A percentile compares a stretch with the other conserved stretches of the same genome.
phyloP scores from a whole-genome alignment of 306 rosid genomes.

The Rosa rugosa region DNA sequence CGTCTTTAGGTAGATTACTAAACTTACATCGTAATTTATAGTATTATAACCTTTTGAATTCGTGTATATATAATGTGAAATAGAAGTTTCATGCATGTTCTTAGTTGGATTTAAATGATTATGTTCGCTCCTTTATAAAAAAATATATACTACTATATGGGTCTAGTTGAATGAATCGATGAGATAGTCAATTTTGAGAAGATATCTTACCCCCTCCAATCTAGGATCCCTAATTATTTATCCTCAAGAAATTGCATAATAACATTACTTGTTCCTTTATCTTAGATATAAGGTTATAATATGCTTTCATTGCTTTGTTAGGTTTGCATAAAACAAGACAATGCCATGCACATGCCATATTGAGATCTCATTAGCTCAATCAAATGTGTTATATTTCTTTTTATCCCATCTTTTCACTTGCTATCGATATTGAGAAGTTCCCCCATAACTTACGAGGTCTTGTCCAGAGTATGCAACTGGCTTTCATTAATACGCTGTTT shows the following conservation, averaged over 20 bases:
- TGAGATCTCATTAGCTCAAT: constrained; percentile 25
- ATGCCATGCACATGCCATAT: constrained; percentile 49
- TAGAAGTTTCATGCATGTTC: constrained; percentile 9
- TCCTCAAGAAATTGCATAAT: neutral
- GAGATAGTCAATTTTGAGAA: constrained; percentile 22
- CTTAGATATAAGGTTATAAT: neutral
- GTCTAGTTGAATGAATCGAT: constrained; percentile 16
- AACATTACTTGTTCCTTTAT: neutral
- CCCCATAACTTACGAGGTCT: constrained; percentile 33
- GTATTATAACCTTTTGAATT: neutral
- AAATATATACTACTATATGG: neutral
- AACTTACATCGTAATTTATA: neutral
- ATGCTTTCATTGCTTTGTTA: neutral
- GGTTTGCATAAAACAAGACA: constrained; percentile 39
- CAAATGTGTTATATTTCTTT: constrained; percentile 15
- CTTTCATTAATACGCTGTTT: neutral
- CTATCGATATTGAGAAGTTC: constrained; percentile 35
- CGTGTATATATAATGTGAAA: neutral
- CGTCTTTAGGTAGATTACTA: neutral
- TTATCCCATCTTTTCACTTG: constrained; percentile 12
- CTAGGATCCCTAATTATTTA: constrained; percentile 24
- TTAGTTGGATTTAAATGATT: constrained; percentile 14
- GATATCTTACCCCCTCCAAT: constrained; percentile 33
- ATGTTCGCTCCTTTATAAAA: neutral
- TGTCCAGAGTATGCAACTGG: constrained; percentile 34